These are phyloP conservation scores for Cupressus sempervirens DNA, from an alignment of 75 land plant species.

Conservation along the genomic window DNA sequence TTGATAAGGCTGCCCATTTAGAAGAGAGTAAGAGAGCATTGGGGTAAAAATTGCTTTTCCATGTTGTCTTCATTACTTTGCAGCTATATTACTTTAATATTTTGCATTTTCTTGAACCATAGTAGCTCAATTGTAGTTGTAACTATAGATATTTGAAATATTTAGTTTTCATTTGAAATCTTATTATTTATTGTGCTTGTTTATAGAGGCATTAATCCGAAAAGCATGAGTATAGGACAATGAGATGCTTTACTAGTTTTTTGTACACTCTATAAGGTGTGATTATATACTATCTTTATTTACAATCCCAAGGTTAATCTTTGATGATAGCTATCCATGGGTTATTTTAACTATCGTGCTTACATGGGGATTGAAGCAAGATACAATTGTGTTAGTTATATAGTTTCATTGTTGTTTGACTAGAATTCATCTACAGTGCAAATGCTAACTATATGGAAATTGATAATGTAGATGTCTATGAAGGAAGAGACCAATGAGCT, in stretches of 20 bases:
- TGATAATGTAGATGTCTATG: no score
- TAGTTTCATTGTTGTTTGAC: no score
- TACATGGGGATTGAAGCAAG: neutral
- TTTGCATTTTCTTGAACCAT: no score
- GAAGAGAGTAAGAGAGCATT: conserved; percentile 64
- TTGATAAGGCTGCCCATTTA: conserved; percentile 78
- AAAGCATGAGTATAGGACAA: conserved; percentile 66
- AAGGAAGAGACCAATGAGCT: no score
- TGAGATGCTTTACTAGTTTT: conserved; percentile 86
- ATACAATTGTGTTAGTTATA: conserved; percentile 2
- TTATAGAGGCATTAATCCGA: conserved; percentile 75
- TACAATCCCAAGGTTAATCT: conserved; percentile 3
- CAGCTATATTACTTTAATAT: neutral
- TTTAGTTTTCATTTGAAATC: no score
- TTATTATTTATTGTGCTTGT: neutral
- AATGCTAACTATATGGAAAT: no score
- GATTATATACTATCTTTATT: neutral
- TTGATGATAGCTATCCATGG: conserved; percentile 3
- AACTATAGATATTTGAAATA: neutral
- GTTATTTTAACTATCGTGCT: neutral
- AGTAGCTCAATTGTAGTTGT: neutral
- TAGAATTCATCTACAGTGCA: no score
- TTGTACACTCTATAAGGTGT: conserved; percentile 95
- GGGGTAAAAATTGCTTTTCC: conserved; percentile 40
- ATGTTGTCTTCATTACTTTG: neutral